Base-by-base conservation (phyloP, 495 filamentous ascomycete species). In the Neurospora sublineolata region DNA sequence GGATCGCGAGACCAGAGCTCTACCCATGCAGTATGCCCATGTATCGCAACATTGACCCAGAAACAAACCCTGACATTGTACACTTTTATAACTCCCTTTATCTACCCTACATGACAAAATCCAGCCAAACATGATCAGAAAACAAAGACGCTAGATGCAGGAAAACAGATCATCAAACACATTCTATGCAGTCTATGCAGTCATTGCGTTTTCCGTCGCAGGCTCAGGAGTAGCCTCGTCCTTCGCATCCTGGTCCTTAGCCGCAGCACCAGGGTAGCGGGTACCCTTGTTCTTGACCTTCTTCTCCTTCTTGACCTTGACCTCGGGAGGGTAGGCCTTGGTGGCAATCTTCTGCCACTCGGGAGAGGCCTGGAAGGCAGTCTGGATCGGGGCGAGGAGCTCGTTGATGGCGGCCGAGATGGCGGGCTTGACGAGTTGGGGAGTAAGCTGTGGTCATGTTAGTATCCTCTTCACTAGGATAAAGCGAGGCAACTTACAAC, bases 261-360 rank as follows among this genome's bases (percentile, higher is more conserved):
- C 52, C 69, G 30, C 68, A 23, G 39, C 73, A 10, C 76, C 80
- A 8, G 79, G 79, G 80, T 90, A 87, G 70, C 87, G 86, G 12
- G 85, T 84, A 5, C 94, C 95, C 82, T 91, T 90, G 75, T 95
- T 88, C 86, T 96, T 94, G 80, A 90, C 86, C 82, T 92, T 89
- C 83, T 93, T 93, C 70, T 87, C 82, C 72, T 85, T 81, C 27
- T 84, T 81, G 40, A 83, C 80, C 36, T 83, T 81, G 30, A 84
- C 84, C 4, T 87, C 86, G 2, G 89, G 85, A 37, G 94, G 94
- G 85, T 97, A 97, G 36, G 94, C 95, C 79, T 92, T 89, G 20
- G 83, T 73, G n/a, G 88, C 87, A 40, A 93, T 89, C 69, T 90
- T 90, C 81, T 95, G 90, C 93, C 92, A 97, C 76, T 94, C 93